Percentiles rank a stretch among this genome's conserved stretches.
These are phyloP conservation scores for Exserohilum turcica DNA, from an alignment of 2,329 filamentous ascomycete genomes.

Conservation along the genomic window DNA sequence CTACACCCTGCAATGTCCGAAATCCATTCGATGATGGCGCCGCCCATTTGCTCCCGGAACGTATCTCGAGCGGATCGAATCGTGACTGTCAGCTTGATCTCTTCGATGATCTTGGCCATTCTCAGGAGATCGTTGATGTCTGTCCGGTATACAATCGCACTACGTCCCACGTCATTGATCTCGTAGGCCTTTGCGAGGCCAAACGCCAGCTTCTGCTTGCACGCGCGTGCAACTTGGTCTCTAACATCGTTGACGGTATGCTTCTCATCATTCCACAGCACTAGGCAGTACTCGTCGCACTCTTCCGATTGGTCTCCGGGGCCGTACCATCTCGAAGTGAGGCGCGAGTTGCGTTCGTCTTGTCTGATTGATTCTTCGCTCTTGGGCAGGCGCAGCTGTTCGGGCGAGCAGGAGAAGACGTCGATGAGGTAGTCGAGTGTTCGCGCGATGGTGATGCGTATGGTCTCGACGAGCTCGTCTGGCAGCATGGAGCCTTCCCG, in stretches of 20 bases:
- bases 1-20: conserved; percentile 89
- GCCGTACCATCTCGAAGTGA: conserved; percentile 75
- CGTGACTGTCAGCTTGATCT: conserved; percentile 95
- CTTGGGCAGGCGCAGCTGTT: conserved; percentile 87
- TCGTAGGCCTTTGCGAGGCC: conserved; percentile 80
- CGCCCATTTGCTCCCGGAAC: conserved; percentile 97
- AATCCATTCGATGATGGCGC: conserved; percentile 96
- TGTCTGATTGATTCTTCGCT: conserved; percentile 77
- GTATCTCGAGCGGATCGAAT: conserved; percentile 92
- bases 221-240: conserved; percentile 88
- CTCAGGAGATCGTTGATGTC: conserved; percentile 74
- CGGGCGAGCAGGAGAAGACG: conserved; percentile 95
- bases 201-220: conserved; percentile 70
- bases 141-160: conserved; percentile 75
- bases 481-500: conserved; percentile 65
- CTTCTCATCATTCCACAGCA: conserved; percentile 99
- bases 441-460: conserved; percentile 83
- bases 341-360: conserved; percentile 80
- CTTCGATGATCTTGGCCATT: conserved; percentile 86
- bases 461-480: conserved; percentile 73
- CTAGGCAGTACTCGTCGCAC: conserved; percentile 77
- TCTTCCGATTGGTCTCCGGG: conserved; percentile 64
- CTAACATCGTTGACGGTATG: conserved; percentile 91
- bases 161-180: conserved; percentile 85
- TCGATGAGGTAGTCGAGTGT: conserved; percentile 95